These are phyloP conservation scores for Pachysandra terminalis DNA, from an alignment of 164 flowering plant species.

Conservation along the genomic window DNA sequence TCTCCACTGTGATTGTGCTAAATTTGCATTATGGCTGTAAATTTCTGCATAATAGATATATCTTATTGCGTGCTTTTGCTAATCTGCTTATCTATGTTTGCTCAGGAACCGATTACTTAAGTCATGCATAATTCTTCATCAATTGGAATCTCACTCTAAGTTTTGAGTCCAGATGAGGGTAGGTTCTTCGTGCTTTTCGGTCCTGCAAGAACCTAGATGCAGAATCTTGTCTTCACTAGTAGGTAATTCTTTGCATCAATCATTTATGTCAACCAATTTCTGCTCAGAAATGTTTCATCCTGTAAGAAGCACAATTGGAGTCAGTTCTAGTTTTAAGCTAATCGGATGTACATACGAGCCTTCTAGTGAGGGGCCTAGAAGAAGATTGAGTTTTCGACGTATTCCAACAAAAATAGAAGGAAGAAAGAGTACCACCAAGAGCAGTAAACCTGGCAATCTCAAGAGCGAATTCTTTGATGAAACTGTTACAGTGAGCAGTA, in stretches of 20 bases:
- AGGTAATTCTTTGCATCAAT: conserved; percentile 9
- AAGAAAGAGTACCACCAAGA: conserved; percentile 23
- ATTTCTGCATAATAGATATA: background rate
- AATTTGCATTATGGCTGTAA: background rate
- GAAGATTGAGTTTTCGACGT: conserved; percentile 41
- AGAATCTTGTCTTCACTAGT: conserved; percentile 25
- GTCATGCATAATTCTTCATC: conserved; percentile 16
- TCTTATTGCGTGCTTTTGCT: background rate
- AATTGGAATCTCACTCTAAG: conserved; percentile 2
- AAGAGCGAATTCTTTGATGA: conserved; percentile 36
- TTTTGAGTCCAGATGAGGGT: conserved; percentile 39
- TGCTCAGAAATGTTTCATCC: conserved; percentile 37
- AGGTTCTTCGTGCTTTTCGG: conserved; percentile 48
- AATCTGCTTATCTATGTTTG: background rate
- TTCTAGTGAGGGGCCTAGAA: conserved; percentile 29
- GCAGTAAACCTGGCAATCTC: conserved; percentile 31
- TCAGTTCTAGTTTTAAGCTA: conserved; percentile 25
- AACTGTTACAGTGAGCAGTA: conserved; percentile 26
- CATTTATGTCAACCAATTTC: conserved; percentile 29
- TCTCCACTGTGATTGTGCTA: background rate
- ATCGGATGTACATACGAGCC: conserved; percentile 30
- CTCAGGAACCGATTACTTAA: conserved; percentile 17
- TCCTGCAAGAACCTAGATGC: conserved; percentile 49
- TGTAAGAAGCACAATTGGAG: conserved; percentile 21
- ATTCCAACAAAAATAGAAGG: conserved; percentile 40